Evolutionary conservation across 441 rosid species (phyloP).

Genomic region (Francoa sonchifolia): DNA sequence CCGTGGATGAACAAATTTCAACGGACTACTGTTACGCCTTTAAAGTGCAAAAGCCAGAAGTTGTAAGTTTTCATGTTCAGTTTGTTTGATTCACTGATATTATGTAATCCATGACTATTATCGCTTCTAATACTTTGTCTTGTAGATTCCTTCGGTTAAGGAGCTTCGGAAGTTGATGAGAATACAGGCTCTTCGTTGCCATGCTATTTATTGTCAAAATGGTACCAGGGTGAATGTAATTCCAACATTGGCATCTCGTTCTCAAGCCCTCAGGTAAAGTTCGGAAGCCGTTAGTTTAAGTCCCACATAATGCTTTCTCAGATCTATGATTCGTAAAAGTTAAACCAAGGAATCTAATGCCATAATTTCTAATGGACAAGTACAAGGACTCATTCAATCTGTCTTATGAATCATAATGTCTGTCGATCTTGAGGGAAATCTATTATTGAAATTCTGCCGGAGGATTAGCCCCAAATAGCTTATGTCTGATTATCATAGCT

Average conservation of each 20-base stretch:
- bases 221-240: constrained; percentile 76
- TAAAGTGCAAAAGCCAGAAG: constrained; percentile 43
- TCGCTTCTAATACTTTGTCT: constrained; percentile 2
- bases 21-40: constrained; percentile 61
- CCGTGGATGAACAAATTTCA: constrained; percentile 54
- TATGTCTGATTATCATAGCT: too few species aligned
- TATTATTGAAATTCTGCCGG: too few species aligned
- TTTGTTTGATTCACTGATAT: background rate
- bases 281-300: background rate
- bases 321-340: too few species aligned
- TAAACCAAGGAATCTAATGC: too few species aligned
- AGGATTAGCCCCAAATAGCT: too few species aligned
- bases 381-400: too few species aligned
- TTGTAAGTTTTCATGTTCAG: constrained; percentile 23
- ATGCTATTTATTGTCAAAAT: constrained; percentile 70
- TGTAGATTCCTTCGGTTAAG: constrained; percentile 67
- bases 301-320: constrained; percentile 2
- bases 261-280: constrained; percentile 90
- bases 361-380: too few species aligned
- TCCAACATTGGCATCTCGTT: constrained; percentile 84
- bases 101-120: background rate
- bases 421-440: too few species aligned
- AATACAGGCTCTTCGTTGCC: constrained; percentile 87
- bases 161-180: constrained; percentile 75
- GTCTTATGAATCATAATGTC: too few species aligned